Evolutionary conservation across 306 rosid species (phyloP), one percentile per base, ranked within the genome.

Genomic region (Quercus bicolor): DNA sequence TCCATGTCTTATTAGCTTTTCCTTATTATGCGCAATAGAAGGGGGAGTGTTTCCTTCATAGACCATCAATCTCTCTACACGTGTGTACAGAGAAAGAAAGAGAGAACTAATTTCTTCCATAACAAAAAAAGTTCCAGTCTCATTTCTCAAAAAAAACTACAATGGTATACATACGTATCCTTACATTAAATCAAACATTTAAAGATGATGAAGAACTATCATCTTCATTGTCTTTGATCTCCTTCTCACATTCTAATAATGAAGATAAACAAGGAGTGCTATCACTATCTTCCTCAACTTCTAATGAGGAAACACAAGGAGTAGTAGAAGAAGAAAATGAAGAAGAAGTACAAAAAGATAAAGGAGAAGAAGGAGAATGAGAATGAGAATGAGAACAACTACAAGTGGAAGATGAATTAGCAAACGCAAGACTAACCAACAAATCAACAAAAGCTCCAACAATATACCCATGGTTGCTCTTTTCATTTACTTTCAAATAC

Each of bases 381-480:
- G 81, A 71, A 65, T 57, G 70, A 15, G 81, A 71, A 65, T 57
- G 70, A 78, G 26, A 33, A 51, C 29, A 48, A 31, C 80, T 74
- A 51, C 76, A 68, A 31, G 56, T 60, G 43, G 61, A 69, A 33
- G 37, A 68, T 19, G 76, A 8, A 33, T 64, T 19, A 16, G 81
- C 19, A 70, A 87, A 62, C 10, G 89, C 77, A 74, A 87, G 83
- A 80, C 81, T 84, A 20, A 89, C 85, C 87, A 91, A 70, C 15
- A 94, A 77, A 88, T 94, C 97, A 33, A 89, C 90, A 80, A 89
- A 94, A 68, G 98, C 97, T 16, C 80, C 84, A 1, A 94, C 75
- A 5, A 94, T 86, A 55, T 71, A 82, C 0, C 72, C 89, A 56
- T 91, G 91, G 19, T 88, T 94, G 29, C 11, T 43, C 72, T 86